A percentile compares a stretch with the other conserved stretches of the same genome.
Evolutionary conservation across 2,329 filamentous ascomycete species (phyloP).

Genomic region (Trichocomaceae sp.): DNA sequence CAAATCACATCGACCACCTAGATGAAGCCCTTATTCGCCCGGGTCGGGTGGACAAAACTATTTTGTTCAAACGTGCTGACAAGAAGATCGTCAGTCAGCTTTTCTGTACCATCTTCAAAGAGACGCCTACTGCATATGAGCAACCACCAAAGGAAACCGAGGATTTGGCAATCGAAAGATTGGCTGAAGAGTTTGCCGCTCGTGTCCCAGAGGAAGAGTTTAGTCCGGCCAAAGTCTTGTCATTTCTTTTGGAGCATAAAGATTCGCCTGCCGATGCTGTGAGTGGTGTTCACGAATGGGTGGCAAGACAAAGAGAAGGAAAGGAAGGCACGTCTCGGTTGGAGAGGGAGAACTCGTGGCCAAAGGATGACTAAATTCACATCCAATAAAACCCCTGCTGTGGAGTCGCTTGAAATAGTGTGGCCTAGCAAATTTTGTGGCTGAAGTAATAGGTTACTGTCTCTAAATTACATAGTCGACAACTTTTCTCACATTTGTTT

Average conservation of each 20-base stretch:
- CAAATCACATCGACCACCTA: conserved; percentile 58
- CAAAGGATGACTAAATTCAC: neutral
- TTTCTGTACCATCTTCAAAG: conserved; percentile 19
- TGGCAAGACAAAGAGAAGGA: neutral
- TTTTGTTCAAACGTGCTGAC: conserved; percentile 48
- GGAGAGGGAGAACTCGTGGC: neutral
- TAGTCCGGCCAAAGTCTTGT: conserved; percentile 35
- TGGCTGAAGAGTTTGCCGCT: conserved; percentile 28
- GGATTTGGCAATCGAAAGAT: neutral
- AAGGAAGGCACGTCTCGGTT: neutral
- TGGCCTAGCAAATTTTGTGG: neutral
- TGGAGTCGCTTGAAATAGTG: neutral
- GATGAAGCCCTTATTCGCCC: conserved; percentile 61
- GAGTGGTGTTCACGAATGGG: neutral
- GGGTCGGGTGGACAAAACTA: conserved; percentile 59
- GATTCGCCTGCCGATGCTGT: conserved; percentile 23
- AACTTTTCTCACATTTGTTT: too few relatives aligned
- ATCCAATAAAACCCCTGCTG: neutral
- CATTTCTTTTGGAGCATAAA: conserved; percentile 33
- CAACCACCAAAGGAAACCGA: too few relatives aligned
- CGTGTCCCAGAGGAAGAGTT: conserved; percentile 27
- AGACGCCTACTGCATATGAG: conserved; percentile 18
- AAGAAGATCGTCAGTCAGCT: conserved; percentile 30
- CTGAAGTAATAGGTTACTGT: too few relatives aligned
- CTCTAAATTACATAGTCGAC: too few relatives aligned